A percentile compares a stretch with the other conserved stretches of the same genome.
Evolutionary conservation across 768 basidiomycete genomes (phyloP).

Genomic region (Coprinopsis cinerea): DNA sequence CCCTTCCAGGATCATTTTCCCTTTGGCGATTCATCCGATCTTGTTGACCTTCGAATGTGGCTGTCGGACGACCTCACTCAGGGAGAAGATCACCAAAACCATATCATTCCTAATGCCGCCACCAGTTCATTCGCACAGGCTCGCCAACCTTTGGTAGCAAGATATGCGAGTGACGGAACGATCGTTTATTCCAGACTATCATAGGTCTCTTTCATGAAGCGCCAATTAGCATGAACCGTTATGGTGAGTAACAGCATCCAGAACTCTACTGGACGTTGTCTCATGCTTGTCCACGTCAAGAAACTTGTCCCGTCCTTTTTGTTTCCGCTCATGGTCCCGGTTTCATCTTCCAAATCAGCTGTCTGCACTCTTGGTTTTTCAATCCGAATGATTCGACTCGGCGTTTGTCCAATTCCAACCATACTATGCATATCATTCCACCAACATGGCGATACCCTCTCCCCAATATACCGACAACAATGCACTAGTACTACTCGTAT

Average conservation of each 20-base stretch:
- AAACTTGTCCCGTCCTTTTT: neutral
- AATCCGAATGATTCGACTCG: neutral
- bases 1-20: neutral
- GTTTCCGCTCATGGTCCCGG: too few species aligned
- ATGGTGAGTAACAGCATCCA: neutral
- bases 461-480: neutral
- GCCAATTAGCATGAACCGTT: neutral
- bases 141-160: neutral
- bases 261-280: too few species aligned
- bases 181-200: neutral
- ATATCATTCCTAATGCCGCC: neutral
- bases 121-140: neutral
- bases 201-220: neutral
- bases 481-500: neutral
- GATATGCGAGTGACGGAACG: neutral
- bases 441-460: conserved; percentile 1
- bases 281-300: neutral
- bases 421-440: too few species aligned
- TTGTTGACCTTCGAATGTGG: conserved; percentile 26
- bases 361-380: neutral
- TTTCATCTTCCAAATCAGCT: neutral
- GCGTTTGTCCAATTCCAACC: too few species aligned
- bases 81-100: conserved; percentile 6
- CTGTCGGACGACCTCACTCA: conserved; percentile 21
- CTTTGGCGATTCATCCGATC: conserved; percentile 13